phyloP scores from a whole-genome alignment of 192 early-diverging fungal genomes.

The Rhizophagus prolifer region DNA sequence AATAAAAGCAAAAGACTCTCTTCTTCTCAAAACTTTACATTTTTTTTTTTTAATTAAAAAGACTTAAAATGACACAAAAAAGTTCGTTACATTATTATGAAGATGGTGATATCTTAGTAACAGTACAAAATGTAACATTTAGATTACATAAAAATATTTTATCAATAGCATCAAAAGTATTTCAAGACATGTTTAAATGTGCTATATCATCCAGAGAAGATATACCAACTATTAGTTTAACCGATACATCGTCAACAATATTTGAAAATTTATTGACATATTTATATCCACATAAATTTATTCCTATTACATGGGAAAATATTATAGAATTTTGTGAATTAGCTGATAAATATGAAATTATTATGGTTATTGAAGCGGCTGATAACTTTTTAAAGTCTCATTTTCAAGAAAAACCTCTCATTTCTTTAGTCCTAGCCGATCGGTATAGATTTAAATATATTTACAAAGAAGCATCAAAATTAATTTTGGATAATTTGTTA shows the following conservation, averaged over 20 bases:
- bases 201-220: background rate
- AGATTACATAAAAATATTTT: conserved; percentile 15
- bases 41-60: no score
- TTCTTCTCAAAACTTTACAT: no score
- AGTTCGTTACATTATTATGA: conserved; percentile 12
- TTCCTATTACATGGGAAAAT: background rate
- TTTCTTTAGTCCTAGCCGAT: background rate
- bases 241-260: background rate
- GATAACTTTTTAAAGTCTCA: background rate
- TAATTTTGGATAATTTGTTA: background rate
- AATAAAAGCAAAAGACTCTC: no score
- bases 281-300: background rate
- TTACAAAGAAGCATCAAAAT: conserved; percentile 8
- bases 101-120: conserved; percentile 22
- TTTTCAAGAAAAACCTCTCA: background rate
- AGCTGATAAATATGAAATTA: conserved; percentile 5
- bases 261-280: background rate
- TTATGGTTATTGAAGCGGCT: background rate
- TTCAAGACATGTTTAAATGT: conserved; percentile 5
- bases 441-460: background rate
- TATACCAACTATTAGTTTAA: background rate
- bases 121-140: conserved; percentile 7
- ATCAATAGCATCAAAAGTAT: conserved; percentile 17
- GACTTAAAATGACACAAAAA: background rate
- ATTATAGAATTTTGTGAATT: background rate